Percentiles rank a stretch among this genome's conserved stretches.
phyloP scores from a whole-genome alignment of 495 filamentous ascomycete genomes.

The Trichoderma erinaceum region DNA sequence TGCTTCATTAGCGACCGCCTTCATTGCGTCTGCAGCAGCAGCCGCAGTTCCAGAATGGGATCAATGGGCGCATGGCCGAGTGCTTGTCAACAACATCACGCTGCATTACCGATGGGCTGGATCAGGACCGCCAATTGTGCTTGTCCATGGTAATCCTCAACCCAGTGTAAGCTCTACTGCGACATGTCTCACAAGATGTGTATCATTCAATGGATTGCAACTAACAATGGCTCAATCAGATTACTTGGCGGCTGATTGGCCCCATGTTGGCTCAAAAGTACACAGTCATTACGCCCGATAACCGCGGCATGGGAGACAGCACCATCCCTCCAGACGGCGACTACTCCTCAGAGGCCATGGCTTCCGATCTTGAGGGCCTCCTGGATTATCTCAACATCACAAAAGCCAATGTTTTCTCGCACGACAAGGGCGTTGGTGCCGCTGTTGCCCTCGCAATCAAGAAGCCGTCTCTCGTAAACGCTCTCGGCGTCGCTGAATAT shows the following conservation, averaged over 20 bases:
- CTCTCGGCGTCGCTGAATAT: background rate
- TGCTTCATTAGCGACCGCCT: too few species aligned
- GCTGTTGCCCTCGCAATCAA: background rate
- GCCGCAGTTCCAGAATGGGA: too few species aligned
- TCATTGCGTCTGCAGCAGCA: too few species aligned
- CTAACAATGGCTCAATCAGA: conserved; percentile 9
- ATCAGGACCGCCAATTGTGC: too few species aligned
- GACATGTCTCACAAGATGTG: too few species aligned
- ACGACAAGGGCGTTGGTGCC: background rate
- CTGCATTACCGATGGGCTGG: too few species aligned
- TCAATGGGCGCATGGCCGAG: too few species aligned
- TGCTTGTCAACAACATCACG: too few species aligned
- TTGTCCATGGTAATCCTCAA: too few species aligned
- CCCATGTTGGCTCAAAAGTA: conserved; percentile 53
- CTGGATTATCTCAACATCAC: conserved; percentile 36
- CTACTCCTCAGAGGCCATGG: conserved; percentile 30
- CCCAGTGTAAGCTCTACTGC: too few species aligned
- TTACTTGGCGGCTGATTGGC: conserved; percentile 50
- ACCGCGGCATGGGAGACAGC: conserved; percentile 35
- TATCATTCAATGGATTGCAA: too few species aligned
- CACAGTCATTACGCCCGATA: conserved; percentile 37
- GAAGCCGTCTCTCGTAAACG: background rate
- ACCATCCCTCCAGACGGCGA: conserved; percentile 28
- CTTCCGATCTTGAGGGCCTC: conserved; percentile 32
- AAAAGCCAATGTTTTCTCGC: conserved; percentile 26